phyloP scores from a whole-genome alignment of 2,329 filamentous ascomycete genomes.

The Camillea tinctor region DNA sequence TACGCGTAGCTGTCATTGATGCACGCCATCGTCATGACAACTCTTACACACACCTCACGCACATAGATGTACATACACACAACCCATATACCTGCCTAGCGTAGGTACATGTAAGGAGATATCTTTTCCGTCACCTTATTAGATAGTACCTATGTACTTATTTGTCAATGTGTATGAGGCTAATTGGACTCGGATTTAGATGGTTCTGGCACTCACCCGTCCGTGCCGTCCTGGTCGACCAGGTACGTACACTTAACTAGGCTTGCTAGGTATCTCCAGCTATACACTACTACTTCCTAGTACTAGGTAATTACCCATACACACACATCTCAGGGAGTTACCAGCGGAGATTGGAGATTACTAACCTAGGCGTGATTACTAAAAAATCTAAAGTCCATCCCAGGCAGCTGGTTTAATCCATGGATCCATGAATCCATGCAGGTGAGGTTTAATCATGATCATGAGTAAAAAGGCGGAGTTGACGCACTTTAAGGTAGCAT shows the following conservation, averaged over 20 bases:
- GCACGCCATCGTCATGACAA: neutral
- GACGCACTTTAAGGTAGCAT: too few relatives aligned
- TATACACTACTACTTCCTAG: too few relatives aligned
- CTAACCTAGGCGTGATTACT: neutral
- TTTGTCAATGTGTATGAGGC: neutral
- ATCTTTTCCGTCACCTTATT: neutral
- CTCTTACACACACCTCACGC: too few relatives aligned
- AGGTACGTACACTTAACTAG: too few relatives aligned
- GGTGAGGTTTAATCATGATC: too few relatives aligned
- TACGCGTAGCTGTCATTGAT: neutral
- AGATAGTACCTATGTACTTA: neutral
- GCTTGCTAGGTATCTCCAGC: too few relatives aligned
- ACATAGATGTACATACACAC: too few relatives aligned
- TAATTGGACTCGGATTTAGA: neutral
- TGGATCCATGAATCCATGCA: too few relatives aligned
- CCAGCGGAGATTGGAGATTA: neutral
- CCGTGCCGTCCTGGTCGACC: neutral
- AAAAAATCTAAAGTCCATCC: neutral
- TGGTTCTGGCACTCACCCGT: neutral
- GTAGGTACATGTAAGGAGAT: neutral
- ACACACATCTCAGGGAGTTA: neutral
- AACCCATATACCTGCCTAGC: too few relatives aligned
- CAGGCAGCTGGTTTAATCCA: neutral
- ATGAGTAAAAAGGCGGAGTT: too few relatives aligned
- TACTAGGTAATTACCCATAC: too few relatives aligned